phyloP scores from a whole-genome alignment of 2,329 filamentous ascomycete genomes.

The Aureobasidium lini region DNA sequence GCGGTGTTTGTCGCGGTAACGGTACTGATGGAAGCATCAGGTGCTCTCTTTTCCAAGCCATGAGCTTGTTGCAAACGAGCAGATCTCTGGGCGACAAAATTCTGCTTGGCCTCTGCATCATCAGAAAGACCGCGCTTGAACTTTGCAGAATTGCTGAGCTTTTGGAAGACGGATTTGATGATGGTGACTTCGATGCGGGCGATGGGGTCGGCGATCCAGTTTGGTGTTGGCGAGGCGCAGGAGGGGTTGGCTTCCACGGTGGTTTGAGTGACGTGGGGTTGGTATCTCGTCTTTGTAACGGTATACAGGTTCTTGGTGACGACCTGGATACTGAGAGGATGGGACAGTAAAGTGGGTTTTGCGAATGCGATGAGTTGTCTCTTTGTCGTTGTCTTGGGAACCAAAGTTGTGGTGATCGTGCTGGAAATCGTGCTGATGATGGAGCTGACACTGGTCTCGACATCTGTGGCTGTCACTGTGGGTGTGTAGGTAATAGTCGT shows the following conservation, averaged over 20 bases:
- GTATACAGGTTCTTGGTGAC: neutral
- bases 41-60: neutral
- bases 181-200: neutral
- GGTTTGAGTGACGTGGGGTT: neutral
- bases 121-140: neutral
- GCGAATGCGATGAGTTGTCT: neutral
- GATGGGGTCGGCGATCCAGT: neutral
- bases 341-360: neutral
- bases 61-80: neutral
- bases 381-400: neutral
- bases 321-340: neutral
- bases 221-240: neutral
- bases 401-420: neutral
- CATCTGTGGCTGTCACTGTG: constrained; percentile 14
- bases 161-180: neutral
- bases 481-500: constrained; percentile 24
- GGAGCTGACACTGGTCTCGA: neutral
- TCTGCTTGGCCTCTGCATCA: neutral
- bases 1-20: neutral
- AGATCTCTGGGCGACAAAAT: neutral
- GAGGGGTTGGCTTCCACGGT: neutral
- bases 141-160: neutral
- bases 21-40: neutral
- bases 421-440: neutral
- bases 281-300: neutral